These are phyloP conservation scores for Scheffersomyces insectosa DNA, from an alignment of 1,139 yeast species.

Conservation along the genomic window DNA sequence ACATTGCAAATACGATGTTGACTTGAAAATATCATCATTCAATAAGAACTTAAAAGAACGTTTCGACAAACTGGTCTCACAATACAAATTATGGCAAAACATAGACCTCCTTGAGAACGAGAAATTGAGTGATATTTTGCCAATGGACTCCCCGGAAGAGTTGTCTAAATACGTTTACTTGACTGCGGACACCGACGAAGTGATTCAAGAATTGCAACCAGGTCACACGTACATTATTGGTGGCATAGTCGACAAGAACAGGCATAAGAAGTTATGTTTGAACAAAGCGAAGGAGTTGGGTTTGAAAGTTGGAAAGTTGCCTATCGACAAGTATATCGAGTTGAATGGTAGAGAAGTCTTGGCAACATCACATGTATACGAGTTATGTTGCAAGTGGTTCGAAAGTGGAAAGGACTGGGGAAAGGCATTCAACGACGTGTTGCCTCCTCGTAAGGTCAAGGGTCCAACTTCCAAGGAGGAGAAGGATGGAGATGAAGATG, in stretches of 20 bases:
- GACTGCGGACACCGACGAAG: constrained; percentile 83
- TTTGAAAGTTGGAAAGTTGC: constrained; percentile 73
- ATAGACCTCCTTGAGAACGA: constrained; percentile 53
- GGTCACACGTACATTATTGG: constrained; percentile 84
- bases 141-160: constrained; percentile 33
- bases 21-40: constrained; percentile 64
- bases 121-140: constrained; percentile 38
- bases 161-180: constrained; percentile 60
- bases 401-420: constrained; percentile 77
- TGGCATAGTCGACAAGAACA: constrained; percentile 94
- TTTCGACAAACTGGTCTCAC: constrained; percentile 63
- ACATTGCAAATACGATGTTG: constrained; percentile 59
- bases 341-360: constrained; percentile 84
- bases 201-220: constrained; percentile 59
- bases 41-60: constrained; percentile 64
- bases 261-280: constrained; percentile 80
- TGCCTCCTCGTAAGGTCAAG: constrained; percentile 74
- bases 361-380: constrained; percentile 94
- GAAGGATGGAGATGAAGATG: constrained; percentile 9
- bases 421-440: constrained; percentile 75
- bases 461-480: constrained; percentile 6
- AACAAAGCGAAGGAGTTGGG: constrained; percentile 79
- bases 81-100: constrained; percentile 65
- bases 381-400: constrained; percentile 77
- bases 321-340: constrained; percentile 82